Percentiles rank a stretch among this genome's conserved stretches.
These are phyloP conservation scores for Luvunga scandens DNA, from an alignment of 345 rosid genomes.

Conservation along the genomic window DNA sequence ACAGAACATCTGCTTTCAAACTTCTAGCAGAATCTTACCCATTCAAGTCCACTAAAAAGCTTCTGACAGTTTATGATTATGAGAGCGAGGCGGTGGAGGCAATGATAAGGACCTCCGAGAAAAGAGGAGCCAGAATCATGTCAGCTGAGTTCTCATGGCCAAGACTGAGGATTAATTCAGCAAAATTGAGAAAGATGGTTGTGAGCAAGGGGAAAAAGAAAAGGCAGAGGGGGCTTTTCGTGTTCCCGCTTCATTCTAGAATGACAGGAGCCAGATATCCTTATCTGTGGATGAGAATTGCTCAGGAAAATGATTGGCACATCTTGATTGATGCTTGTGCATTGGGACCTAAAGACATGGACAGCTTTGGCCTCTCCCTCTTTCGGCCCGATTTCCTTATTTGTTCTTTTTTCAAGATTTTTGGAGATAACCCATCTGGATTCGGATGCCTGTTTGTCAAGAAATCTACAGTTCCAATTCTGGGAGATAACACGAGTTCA, in stretches of 20 bases:
- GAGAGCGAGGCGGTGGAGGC: slow-evolving; percentile 84
- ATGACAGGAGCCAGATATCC: slow-evolving; percentile 87
- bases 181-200: slow-evolving; percentile 62
- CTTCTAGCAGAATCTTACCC: slow-evolving; percentile 91
- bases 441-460: slow-evolving; percentile 92
- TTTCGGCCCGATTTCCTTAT: slow-evolving; percentile 81
- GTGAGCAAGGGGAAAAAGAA: slow-evolving; percentile 51
- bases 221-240: slow-evolving; percentile 73
- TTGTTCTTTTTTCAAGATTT: slow-evolving; percentile 86
- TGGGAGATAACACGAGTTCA: slow-evolving; percentile 49
- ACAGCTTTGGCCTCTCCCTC: slow-evolving; percentile 86
- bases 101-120: slow-evolving; percentile 58
- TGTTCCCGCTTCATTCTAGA: slow-evolving; percentile 87
- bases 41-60: slow-evolving; percentile 53
- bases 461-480: slow-evolving; percentile 54
- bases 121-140: slow-evolving; percentile 69
- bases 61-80: slow-evolving; percentile 81
- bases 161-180: slow-evolving; percentile 62
- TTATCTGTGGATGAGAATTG: slow-evolving; percentile 81
- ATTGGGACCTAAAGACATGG: slow-evolving; percentile 93
- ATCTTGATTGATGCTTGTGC: slow-evolving; percentile 88
- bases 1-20: slow-evolving; percentile 88
- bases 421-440: slow-evolving; percentile 92
- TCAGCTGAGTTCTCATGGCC: slow-evolving; percentile 96
- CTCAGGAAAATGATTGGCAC: slow-evolving; percentile 94